These are phyloP conservation scores for Daldinia decipiens DNA, from an alignment of 495 filamentous ascomycete genomes.

Conservation along the genomic window DNA sequence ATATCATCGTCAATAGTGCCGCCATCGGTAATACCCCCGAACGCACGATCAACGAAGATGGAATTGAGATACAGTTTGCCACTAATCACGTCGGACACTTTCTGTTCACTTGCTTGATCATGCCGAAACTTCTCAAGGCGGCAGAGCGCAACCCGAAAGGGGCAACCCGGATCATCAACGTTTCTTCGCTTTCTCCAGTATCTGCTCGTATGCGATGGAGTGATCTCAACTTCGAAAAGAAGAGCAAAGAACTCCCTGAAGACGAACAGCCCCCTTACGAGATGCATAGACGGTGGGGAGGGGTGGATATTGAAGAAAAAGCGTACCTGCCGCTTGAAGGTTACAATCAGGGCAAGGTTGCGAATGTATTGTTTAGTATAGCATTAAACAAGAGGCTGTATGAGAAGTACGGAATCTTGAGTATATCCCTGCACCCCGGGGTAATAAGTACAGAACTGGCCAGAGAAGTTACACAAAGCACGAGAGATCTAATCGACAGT, in stretches of 20 bases:
- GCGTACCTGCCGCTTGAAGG: slow-evolving; percentile 56
- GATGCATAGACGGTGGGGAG: slow-evolving; percentile 46
- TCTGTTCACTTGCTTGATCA: slow-evolving; percentile 61
- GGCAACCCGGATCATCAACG: slow-evolving; percentile 56
- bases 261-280: slow-evolving; percentile 52
- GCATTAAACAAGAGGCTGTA: slow-evolving; percentile 52
- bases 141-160: slow-evolving; percentile 51
- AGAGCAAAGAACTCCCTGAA: slow-evolving; percentile 53
- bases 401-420: slow-evolving; percentile 47
- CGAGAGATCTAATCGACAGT: slow-evolving; percentile 16
- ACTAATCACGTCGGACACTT: slow-evolving; percentile 69
- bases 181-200: slow-evolving; percentile 50
- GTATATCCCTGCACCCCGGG: slow-evolving; percentile 58
- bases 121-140: slow-evolving; percentile 57
- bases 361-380: slow-evolving; percentile 61
- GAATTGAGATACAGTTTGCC: slow-evolving; percentile 66
- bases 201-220: slow-evolving; percentile 52
- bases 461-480: slow-evolving; percentile 36
- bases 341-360: slow-evolving; percentile 64
- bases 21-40: slow-evolving; percentile 53
- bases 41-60: slow-evolving; percentile 48
- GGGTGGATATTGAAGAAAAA: slow-evolving; percentile 42
- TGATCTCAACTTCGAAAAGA: slow-evolving; percentile 56
- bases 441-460: slow-evolving; percentile 48
- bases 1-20: slow-evolving; percentile 61